Evolutionary conservation across 257 asterid genomes (phyloP).

Genomic region (Nicotiana tomentosiformis): DNA sequence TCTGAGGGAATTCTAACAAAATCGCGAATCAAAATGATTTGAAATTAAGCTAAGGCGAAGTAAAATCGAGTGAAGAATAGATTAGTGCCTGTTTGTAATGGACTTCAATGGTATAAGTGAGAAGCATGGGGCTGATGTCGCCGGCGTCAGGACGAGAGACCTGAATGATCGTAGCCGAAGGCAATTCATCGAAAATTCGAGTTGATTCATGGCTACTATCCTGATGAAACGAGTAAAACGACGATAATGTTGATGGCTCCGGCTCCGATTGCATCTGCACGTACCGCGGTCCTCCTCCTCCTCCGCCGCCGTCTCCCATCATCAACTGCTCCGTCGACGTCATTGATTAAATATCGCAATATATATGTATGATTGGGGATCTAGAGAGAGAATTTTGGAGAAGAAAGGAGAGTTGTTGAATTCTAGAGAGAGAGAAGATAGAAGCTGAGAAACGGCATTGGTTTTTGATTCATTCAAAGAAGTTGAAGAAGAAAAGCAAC

Average conservation of each 20-base stretch:
- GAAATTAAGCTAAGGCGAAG: background rate
- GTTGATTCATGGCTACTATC: constrained; percentile 38
- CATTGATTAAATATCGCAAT: constrained; percentile 24
- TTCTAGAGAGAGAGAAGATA: background rate
- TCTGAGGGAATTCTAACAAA: background rate
- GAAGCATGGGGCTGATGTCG: constrained; percentile 79
- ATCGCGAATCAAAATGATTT: background rate
- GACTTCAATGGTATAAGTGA: constrained; percentile 74
- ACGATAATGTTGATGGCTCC: constrained; percentile 37
- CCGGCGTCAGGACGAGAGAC: constrained; percentile 88
- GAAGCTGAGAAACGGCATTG: background rate
- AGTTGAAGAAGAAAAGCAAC: background rate
- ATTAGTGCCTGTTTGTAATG: constrained; percentile 60
- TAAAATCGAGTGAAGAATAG: background rate
- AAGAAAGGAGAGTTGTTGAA: background rate
- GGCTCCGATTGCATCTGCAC: constrained; percentile 53
- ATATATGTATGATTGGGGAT: background rate
- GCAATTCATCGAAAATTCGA: constrained; percentile 75
- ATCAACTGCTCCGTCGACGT: constrained; percentile 66
- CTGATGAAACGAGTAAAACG: constrained; percentile 43
- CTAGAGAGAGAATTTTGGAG: background rate
- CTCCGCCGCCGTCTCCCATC: constrained; percentile 15
- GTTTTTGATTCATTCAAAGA: background rate
- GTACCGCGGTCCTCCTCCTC: constrained; percentile 34
- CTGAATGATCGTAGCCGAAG: constrained; percentile 58